Base-by-base conservation (phyloP, 352 stramenopile species). In the Phytopythium ostracodes region DNA sequence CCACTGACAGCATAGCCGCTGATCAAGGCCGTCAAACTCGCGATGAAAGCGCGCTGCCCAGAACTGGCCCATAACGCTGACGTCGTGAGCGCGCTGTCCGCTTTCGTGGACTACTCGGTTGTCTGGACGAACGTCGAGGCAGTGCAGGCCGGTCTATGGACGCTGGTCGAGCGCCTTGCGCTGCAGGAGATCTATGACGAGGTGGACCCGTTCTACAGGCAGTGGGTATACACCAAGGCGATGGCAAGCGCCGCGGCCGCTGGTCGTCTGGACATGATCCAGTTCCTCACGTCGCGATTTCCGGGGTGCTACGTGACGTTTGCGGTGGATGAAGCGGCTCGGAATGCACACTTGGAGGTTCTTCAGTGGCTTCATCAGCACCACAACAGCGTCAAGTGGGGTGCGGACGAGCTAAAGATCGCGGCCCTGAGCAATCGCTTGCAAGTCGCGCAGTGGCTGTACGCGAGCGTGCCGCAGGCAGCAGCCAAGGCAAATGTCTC, bases 211-310 rank as follows among this genome's bases (percentile, higher is more conserved):
- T 20, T 63, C 4, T 59, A 60, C 38, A 56, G 60, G 4, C 71
- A 72, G 58, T 64, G 29, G 42, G 40, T 59, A 2, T 65, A 68
- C 22, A 79, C 67, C 44, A 67, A 71, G 20, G 63, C 71, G 20
- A 68, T 75, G 67, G 65, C 68, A 22, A 66, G 64, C 17, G 71
- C 71, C n/a, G 71, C 67, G 14, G 65, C 62, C 9, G 47, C 65
- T 31, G 71, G 71, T 8, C 38, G 71, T 44, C 43, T 78, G 31
- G 59, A 59, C 3, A 56, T 75, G 22, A 47, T 73, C 4, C 36
- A 75, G 47, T 71, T 67, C 64, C 65, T 75, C 25, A 22, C 33
- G 7, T 55, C 72, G 52, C 64, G 60, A 5, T 62, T 25, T 14
- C 59, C 72, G 63, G 67, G 65, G 24, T 73, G 64, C 24, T 75